Percentiles rank a stretch among this genome's conserved stretches.
Evolutionary conservation across 2,329 filamentous ascomycete genomes (phyloP).

Genomic region (Colletotrichum navitas): DNA sequence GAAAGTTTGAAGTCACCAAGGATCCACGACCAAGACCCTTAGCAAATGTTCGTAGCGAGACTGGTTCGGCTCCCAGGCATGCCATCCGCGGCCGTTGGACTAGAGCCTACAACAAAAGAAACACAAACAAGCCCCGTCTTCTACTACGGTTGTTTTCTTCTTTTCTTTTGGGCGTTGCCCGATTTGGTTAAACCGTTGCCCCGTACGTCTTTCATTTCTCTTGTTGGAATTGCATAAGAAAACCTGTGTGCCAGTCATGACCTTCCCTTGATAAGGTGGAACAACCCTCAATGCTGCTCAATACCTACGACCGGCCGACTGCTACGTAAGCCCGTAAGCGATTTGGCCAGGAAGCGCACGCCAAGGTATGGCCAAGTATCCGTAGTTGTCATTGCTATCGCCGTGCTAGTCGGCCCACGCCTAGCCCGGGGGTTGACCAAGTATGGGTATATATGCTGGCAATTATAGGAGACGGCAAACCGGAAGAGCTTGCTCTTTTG

Average conservation of each 20-base stretch:
- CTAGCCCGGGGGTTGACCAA: slow-evolving; percentile 13
- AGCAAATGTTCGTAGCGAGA: slow-evolving; percentile 1
- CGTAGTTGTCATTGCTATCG: background rate
- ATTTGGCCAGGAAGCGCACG: slow-evolving; percentile 4
- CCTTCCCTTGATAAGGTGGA: background rate
- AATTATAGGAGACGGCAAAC: background rate
- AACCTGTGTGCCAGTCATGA: background rate
- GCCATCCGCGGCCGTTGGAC: slow-evolving; percentile 8
- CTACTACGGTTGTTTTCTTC: background rate
- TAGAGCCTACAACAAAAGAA: slow-evolving; percentile 3
- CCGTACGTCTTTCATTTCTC: slow-evolving; percentile 7
- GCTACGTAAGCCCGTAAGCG: slow-evolving; percentile 32
- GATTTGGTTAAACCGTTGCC: slow-evolving; percentile 1
- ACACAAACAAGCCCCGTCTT: slow-evolving; percentile 3
- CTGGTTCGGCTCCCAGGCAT: background rate
- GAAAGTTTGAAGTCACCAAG: background rate
- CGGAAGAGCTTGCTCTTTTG: slow-evolving; percentile 3
- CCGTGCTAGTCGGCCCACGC: slow-evolving; percentile 11
- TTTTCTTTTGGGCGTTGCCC: background rate
- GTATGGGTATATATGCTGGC: slow-evolving; percentile 13
- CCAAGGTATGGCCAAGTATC: slow-evolving; percentile 14
- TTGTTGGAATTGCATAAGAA: background rate
- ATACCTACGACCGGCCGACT: slow-evolving; percentile 19
- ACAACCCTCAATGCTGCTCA: slow-evolving; percentile 4
- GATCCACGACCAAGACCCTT: background rate